These are phyloP conservation scores for Combretum micranthum DNA, from an alignment of 345 rosid genomes.

Conservation along the genomic window DNA sequence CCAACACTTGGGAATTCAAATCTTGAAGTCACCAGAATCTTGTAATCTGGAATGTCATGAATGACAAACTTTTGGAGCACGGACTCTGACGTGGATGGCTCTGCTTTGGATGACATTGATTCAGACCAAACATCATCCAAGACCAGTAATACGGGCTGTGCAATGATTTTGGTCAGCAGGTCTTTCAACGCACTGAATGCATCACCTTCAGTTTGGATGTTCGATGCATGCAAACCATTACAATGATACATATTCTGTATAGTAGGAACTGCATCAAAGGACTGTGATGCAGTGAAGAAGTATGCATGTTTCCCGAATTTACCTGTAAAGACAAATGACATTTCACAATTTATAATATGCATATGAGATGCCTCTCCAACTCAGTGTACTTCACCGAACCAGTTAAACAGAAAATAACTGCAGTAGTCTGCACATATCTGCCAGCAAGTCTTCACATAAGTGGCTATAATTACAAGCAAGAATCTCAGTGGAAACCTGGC, in stretches of 20 bases:
- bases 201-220: constrained; percentile 20
- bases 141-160: constrained; percentile 38
- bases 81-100: constrained; percentile 22
- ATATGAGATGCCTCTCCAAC: no score
- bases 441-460: no score
- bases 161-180: constrained; percentile 15
- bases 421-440: no score
- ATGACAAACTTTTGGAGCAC: constrained; percentile 20
- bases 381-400: no score
- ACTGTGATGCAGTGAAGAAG: no score
- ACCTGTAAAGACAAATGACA: no score
- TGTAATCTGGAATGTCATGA: constrained; percentile 21
- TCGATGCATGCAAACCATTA: constrained; percentile 1
- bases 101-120: no score
- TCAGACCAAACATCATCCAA: constrained; percentile 60
- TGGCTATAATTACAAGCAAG: no score
- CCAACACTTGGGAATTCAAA: constrained; percentile 30
- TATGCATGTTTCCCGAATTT: no score
- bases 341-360: no score
- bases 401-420: no score
- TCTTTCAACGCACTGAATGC: constrained; percentile 18
- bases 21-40: constrained; percentile 64
- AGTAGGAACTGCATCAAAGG: constrained; percentile 4
- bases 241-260: constrained; percentile 25
- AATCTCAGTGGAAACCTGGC: no score